phyloP scores from a whole-genome alignment of 2,329 filamentous ascomycete species.

The Cytospora leucostoma region DNA sequence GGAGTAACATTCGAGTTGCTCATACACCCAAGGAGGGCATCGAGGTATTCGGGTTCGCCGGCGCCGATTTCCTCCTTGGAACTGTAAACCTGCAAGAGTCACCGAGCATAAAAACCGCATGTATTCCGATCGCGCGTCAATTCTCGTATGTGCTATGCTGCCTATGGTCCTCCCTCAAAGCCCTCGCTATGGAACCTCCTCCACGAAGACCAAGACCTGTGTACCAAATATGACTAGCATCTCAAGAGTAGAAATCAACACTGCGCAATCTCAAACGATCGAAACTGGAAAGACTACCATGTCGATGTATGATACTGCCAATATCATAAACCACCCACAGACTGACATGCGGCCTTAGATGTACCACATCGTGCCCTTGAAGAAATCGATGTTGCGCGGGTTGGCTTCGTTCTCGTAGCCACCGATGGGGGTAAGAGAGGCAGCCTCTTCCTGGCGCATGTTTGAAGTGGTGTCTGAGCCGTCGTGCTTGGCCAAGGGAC shows the following conservation, averaged over 20 bases:
- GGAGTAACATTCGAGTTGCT: not conserved
- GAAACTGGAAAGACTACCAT: not conserved
- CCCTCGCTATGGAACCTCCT: not conserved
- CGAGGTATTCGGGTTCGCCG: not conserved
- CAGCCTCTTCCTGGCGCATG: conserved; percentile 27
- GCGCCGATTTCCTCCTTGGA: not conserved
- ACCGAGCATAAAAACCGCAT: not conserved
- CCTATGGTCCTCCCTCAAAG: not conserved
- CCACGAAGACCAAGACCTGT: not conserved
- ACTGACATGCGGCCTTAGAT: conserved; percentile 35
- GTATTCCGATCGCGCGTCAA: not conserved
- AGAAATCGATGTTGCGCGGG: conserved; percentile 31
- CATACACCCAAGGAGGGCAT: not conserved
- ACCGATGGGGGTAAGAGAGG: conserved; percentile 37
- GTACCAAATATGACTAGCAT: not conserved
- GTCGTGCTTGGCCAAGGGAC: conserved; percentile 36
- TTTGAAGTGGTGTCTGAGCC: conserved; percentile 29
- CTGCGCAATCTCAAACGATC: not conserved
- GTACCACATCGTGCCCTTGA: conserved; percentile 48
- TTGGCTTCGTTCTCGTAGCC: conserved; percentile 22
- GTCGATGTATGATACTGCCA: not conserved
- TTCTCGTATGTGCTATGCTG: not conserved
- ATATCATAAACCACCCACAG: not conserved
- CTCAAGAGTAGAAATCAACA: not conserved
- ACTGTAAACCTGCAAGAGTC: not conserved